Evolutionary conservation across 257 asterid species (phyloP).

Genomic region (Gynochthodes officinalis): DNA sequence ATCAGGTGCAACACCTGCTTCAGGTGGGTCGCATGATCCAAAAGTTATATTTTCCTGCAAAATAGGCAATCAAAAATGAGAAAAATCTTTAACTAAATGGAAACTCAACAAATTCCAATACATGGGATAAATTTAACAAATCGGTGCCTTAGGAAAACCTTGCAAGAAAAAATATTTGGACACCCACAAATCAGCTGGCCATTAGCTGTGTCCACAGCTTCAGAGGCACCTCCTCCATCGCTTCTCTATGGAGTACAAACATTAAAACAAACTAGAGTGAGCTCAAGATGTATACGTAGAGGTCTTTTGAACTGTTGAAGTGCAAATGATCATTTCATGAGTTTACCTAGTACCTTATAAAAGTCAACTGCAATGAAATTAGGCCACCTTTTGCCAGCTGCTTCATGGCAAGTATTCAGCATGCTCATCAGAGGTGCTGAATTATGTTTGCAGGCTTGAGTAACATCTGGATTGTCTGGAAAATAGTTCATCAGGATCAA

Average conservation of each 20-base stretch:
- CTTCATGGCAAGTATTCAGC: conserved; percentile 72
- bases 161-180: conserved; percentile 58
- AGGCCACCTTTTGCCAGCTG: conserved; percentile 88
- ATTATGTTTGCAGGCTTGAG: conserved; percentile 76
- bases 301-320: neutral
- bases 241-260: conserved; percentile 64
- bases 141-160: conserved; percentile 37
- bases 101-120: neutral
- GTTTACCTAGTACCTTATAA: conserved; percentile 52
- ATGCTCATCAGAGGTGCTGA: conserved; percentile 68
- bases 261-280: neutral
- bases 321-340: neutral
- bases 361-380: conserved; percentile 87
- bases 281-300: neutral
- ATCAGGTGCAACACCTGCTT: conserved; percentile 32
- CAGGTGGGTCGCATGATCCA: conserved; percentile 64
- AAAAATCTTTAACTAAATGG: neutral
- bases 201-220: conserved; percentile 78
- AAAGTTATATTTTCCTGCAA: conserved; percentile 60
- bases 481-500: conserved; percentile 85
- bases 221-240: conserved; percentile 92
- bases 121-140: neutral
- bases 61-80: conserved; percentile 14
- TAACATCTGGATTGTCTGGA: conserved; percentile 61
- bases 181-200: conserved; percentile 85